Conservation (phyloP, 306 rosid genomes). For the Lotus japonicus region DNA sequence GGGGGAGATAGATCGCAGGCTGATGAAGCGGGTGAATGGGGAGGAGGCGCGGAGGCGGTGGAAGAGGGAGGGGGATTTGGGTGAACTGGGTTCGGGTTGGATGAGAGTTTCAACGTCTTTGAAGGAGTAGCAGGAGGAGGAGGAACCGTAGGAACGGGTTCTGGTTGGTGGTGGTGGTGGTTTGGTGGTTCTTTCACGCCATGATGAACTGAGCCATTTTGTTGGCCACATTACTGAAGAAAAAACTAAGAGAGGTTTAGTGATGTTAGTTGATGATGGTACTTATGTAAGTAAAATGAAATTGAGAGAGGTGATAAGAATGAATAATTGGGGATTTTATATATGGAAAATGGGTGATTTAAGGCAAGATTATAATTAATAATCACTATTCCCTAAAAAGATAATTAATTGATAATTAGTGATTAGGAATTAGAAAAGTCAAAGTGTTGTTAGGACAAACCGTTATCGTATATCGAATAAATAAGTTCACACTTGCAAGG, state of each 20-base stretch:
- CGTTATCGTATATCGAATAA: no score
- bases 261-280: no score
- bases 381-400: no score
- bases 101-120: slow-evolving; percentile 62
- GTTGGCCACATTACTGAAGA: slow-evolving; percentile 48
- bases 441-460: no score
- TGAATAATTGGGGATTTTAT: neutral
- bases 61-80: slow-evolving; percentile 51
- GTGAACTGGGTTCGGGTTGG: slow-evolving; percentile 35
- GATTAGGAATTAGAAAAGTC: no score
- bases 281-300: no score
- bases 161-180: neutral
- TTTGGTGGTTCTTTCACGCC: slow-evolving; percentile 21
- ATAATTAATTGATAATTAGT: no score
- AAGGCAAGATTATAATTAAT: neutral
- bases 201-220: slow-evolving; percentile 44
- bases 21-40: slow-evolving; percentile 33
- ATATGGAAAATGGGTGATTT: neutral
- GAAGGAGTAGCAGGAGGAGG: slow-evolving; percentile 60
- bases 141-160: slow-evolving; percentile 13
- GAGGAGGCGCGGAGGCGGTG: slow-evolving; percentile 52
- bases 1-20: neutral
- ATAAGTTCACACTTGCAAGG: no score
- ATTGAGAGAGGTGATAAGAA: neutral
- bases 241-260: neutral